A percentile compares a stretch with the other conserved stretches of the same genome.
phyloP scores from a whole-genome alignment of 2,329 filamentous ascomycete genomes.

The Geosmithia putterillii region DNA sequence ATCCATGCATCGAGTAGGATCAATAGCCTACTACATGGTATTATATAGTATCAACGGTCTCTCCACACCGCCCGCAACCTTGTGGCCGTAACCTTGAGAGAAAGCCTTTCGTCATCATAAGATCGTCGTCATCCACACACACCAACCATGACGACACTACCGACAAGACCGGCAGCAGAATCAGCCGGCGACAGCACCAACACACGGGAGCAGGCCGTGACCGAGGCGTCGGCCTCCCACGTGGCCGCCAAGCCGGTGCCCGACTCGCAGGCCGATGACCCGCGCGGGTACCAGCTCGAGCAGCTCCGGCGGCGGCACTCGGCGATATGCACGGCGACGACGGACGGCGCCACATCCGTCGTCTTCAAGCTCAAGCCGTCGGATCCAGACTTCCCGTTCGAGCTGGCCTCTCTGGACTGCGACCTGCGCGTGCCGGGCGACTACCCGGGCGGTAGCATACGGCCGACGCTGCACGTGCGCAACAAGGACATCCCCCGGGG shows the following conservation, averaged over 20 bases:
- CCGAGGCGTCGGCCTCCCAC: constrained; percentile 28
- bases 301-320: constrained; percentile 59
- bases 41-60: too few relatives aligned
- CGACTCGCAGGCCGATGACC: constrained; percentile 50
- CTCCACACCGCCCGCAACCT: too few relatives aligned
- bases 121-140: too few relatives aligned
- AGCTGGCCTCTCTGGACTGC: constrained; percentile 57
- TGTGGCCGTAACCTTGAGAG: too few relatives aligned
- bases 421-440: constrained; percentile 49
- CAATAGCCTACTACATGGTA: too few relatives aligned
- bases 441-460: constrained; percentile 46
- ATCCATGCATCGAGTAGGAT: too few relatives aligned
- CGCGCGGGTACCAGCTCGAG: constrained; percentile 60
- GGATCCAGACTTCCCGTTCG: constrained; percentile 76
- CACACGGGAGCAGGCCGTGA: constrained; percentile 32
- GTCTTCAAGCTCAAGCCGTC: constrained; percentile 58
- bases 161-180: background rate
- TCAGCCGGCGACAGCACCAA: background rate
- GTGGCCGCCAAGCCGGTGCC: constrained; percentile 55
- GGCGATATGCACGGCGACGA: constrained; percentile 27
- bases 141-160: background rate
- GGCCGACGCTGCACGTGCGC: constrained; percentile 47
- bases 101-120: too few relatives aligned
- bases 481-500: constrained; percentile 60
- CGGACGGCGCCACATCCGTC: constrained; percentile 41